Evolutionary conservation across 1,284 basidiomycete species (phyloP).

Genomic region (Boletus albobrunnescens): DNA sequence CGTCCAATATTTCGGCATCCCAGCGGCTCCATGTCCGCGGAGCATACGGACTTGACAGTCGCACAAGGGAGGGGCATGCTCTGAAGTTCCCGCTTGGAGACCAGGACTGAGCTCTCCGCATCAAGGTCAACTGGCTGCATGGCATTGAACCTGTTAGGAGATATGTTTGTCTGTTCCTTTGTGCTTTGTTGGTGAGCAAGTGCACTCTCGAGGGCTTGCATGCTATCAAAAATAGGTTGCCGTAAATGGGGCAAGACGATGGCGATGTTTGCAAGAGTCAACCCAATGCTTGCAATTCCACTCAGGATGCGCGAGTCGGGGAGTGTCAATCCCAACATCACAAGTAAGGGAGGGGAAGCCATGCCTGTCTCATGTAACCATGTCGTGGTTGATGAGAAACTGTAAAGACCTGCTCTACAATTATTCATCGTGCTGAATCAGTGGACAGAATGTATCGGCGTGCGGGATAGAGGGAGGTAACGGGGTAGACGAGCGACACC

Average conservation of each 20-base stretch:
- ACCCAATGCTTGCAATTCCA: conserved; percentile 26
- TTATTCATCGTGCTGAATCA: conserved; percentile 16
- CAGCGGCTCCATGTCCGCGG: neutral
- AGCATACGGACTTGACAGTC: conserved; percentile 2
- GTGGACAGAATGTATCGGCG: conserved; percentile 2
- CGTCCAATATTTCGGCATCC: neutral
- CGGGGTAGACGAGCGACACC: neutral
- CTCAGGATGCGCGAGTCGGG: conserved; percentile 28
- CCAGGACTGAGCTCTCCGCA: neutral
- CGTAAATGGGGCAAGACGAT: conserved; percentile 25
- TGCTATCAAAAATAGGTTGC: conserved; percentile 19
- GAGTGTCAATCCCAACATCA: conserved; percentile 24
- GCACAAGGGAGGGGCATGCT: neutral
- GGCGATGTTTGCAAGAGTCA: conserved; percentile 28
- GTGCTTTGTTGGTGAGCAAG: neutral
- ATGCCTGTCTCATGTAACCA: conserved; percentile 23
- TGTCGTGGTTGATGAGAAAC: conserved; percentile 17
- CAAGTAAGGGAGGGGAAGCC: conserved; percentile 30
- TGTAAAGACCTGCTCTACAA: conserved; percentile 28
- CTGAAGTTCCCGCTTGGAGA: neutral
- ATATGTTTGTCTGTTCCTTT: neutral
- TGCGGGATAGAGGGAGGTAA: neutral
- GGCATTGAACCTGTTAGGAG: neutral
- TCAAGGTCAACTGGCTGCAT: neutral
- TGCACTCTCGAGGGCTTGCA: neutral